phyloP scores from a whole-genome alignment of 1,284 basidiomycete species.

The Macrocystidia cucumis region DNA sequence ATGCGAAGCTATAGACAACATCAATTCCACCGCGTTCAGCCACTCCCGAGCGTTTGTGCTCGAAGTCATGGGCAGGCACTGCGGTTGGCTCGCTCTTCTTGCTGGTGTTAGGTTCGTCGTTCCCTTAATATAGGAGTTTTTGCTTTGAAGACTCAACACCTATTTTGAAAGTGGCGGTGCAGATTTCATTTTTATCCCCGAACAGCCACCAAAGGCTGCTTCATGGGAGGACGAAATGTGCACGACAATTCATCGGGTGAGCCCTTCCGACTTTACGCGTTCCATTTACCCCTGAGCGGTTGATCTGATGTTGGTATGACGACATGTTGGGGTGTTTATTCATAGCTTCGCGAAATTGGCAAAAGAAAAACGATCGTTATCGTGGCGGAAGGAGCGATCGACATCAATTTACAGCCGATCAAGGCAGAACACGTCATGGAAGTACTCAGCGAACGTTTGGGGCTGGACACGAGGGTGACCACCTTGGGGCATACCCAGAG shows the following conservation, averaged over 20 bases:
- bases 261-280: slow-evolving; percentile 14
- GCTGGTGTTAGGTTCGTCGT: slow-evolving; percentile 75
- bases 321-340: slow-evolving; percentile 1
- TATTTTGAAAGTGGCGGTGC: slow-evolving; percentile 67
- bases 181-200: slow-evolving; percentile 97
- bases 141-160: slow-evolving; percentile 4
- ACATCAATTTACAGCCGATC: slow-evolving; percentile 85
- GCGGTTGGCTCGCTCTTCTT: slow-evolving; percentile 94
- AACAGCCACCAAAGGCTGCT: slow-evolving; percentile 73
- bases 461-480: slow-evolving; percentile 95
- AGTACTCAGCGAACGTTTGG: slow-evolving; percentile 79
- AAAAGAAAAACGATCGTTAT: slow-evolving; percentile 99
- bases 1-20: slow-evolving; percentile 96
- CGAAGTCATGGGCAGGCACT: slow-evolving; percentile 98
- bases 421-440: slow-evolving; percentile 87
- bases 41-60: slow-evolving; percentile 98
- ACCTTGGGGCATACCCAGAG: slow-evolving; percentile 97
- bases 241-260: slow-evolving; percentile 71
- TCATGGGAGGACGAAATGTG: slow-evolving; percentile 95
- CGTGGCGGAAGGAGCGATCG: slow-evolving; percentile 93
- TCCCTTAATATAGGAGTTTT: slow-evolving; percentile 2
- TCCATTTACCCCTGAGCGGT: background rate
- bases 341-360: slow-evolving; percentile 86
- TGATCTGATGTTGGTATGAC: slow-evolving; percentile 1
- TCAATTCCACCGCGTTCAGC: slow-evolving; percentile 93